phyloP scores from a whole-genome alignment of 169 alveolate genomes.

The Theileria parva region DNA sequence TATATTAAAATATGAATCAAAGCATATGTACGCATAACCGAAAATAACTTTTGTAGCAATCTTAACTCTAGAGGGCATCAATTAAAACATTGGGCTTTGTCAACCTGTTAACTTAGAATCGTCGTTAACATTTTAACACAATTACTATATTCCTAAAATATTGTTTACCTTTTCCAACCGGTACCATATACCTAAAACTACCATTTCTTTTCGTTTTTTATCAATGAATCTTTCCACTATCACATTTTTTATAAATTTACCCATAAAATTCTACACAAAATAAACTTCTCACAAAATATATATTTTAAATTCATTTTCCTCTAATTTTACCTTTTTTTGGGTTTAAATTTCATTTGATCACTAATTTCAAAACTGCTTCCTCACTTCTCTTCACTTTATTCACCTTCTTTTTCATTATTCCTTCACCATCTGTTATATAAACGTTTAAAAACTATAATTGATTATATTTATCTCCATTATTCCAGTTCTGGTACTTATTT shows the following conservation, averaged over 20 bases:
- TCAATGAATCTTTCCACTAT: background rate
- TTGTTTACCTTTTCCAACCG: background rate
- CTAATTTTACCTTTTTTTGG: background rate
- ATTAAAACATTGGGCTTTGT: constrained; percentile 5
- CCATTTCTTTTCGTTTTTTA: background rate
- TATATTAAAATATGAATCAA: background rate
- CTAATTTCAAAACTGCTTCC: background rate
- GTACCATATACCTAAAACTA: background rate
- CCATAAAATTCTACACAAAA: background rate
- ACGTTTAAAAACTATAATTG: background rate
- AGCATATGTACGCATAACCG: background rate
- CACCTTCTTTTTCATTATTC: background rate
- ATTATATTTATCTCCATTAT: background rate
- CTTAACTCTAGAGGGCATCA: constrained; percentile 3
- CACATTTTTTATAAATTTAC: background rate
- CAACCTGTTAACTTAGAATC: constrained; percentile 5
- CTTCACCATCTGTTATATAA: background rate
- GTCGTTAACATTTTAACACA: background rate
- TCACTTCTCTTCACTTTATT: background rate
- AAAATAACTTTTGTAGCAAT: background rate
- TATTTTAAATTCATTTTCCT: background rate
- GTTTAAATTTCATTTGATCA: background rate
- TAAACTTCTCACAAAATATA: background rate
- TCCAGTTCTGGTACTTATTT: background rate
- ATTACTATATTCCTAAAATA: background rate